Percentiles rank a stretch among this genome's conserved stretches.
Evolutionary conservation across 2,329 filamentous ascomycete species (phyloP).

Genomic region (Gaeumannomyces tritici): DNA sequence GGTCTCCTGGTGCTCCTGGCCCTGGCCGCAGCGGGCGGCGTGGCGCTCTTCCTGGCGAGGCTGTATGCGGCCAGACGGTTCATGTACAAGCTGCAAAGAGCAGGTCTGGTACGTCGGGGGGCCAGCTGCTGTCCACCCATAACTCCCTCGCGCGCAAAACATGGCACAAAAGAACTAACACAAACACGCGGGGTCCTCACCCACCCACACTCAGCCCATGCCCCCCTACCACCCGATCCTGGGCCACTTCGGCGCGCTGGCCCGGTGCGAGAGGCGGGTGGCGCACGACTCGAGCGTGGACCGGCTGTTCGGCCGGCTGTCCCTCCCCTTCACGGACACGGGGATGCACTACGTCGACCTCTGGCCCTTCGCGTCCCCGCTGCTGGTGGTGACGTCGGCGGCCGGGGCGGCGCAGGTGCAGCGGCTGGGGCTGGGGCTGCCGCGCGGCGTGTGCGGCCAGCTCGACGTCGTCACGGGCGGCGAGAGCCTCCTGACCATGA

Average conservation of each 20-base stretch:
- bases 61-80: neutral
- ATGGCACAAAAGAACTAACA: neutral
- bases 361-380: constrained; percentile 8
- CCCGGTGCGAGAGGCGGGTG: neutral
- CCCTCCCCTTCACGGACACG: neutral
- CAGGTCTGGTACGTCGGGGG: neutral
- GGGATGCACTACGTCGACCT: constrained; percentile 7
- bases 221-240: constrained; percentile 9
- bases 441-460: neutral
- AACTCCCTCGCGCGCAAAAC: no score
- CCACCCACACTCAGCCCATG: constrained; percentile 9
- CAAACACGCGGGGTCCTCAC: no score
- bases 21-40: neutral
- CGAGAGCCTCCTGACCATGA: constrained; percentile 21
- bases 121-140: neutral
- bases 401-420: constrained; percentile 8
- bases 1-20: neutral
- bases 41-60: neutral
- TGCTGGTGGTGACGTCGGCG: constrained; percentile 10
- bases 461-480: constrained; percentile 17
- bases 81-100: neutral
- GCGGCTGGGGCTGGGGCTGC: neutral
- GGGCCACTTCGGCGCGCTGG: constrained; percentile 10
- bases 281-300: neutral
- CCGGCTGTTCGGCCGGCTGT: neutral